A percentile compares a stretch with the other conserved stretches of the same genome.
Conservation (phyloP, 176 grass and related monocot species). For the Rhipidocladum racemiflorum region DNA sequence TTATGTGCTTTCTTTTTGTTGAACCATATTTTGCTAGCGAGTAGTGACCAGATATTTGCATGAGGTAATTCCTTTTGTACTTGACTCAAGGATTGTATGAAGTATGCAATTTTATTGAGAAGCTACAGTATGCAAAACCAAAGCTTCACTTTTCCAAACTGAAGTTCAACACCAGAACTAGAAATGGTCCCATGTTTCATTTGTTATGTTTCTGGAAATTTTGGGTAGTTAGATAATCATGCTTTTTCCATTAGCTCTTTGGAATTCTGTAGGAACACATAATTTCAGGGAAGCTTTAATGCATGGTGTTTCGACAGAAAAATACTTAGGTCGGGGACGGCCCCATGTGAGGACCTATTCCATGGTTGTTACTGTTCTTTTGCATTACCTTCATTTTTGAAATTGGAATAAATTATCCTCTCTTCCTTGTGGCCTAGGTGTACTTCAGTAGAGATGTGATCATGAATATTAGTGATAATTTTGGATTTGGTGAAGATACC, state of each 20-base stretch:
- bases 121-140: background rate
- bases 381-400: background rate
- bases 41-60: background rate
- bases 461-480: background rate
- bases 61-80: background rate
- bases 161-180: background rate
- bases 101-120: background rate
- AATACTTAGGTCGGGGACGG: background rate
- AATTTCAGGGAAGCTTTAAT: background rate
- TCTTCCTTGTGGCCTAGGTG: background rate
- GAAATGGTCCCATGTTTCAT: background rate
- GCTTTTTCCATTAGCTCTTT: background rate
- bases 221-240: background rate
- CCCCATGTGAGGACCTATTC: background rate
- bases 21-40: background rate
- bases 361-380: background rate
- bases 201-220: background rate
- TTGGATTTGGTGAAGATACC: background rate
- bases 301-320: background rate
- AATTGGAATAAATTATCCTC: background rate
- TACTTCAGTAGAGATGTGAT: background rate
- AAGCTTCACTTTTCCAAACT: background rate
- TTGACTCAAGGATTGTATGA: background rate
- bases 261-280: background rate
- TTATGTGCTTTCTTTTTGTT: background rate